Percentiles rank a stretch among this genome's conserved stretches.
phyloP scores from a whole-genome alignment of 768 basidiomycete genomes.

The Trametopsis cervina region DNA sequence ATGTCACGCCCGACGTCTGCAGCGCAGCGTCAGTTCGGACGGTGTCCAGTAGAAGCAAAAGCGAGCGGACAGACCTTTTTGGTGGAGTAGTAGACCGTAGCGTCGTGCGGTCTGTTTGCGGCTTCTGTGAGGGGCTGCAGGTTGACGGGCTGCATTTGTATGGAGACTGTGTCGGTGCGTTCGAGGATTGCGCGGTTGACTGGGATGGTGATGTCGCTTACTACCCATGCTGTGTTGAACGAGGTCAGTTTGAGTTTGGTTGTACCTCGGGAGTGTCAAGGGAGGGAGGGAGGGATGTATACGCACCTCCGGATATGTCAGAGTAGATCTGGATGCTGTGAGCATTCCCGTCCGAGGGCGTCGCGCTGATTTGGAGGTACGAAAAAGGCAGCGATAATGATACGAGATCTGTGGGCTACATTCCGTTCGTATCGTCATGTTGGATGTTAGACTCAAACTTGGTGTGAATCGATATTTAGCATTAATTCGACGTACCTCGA shows the following conservation, averaged over 20 bases:
- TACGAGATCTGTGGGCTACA: slow-evolving; percentile 16
- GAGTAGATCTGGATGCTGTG: slow-evolving; percentile 22
- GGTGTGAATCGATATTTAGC: too few species aligned
- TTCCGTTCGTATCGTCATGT: too few species aligned
- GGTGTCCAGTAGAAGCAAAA: too few species aligned
- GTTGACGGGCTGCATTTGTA: background rate
- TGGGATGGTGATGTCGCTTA: background rate
- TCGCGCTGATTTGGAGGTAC: slow-evolving; percentile 16
- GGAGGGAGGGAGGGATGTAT: too few species aligned
- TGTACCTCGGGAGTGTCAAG: too few species aligned
- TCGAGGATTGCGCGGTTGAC: background rate
- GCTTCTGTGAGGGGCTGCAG: background rate
- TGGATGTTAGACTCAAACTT: too few species aligned
- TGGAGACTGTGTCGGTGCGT: background rate
- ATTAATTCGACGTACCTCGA: slow-evolving; percentile 15
- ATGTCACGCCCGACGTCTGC: too few species aligned
- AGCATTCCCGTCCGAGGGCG: slow-evolving; percentile 13
- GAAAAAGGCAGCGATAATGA: slow-evolving; percentile 22
- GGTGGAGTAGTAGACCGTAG: background rate
- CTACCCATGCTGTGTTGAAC: background rate
- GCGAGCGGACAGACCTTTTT: background rate
- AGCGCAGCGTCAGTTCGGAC: too few species aligned
- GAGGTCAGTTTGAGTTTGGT: too few species aligned
- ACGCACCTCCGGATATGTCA: slow-evolving; percentile 19
- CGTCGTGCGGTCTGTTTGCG: background rate